Conservation (phyloP, 2,329 filamentous ascomycete species). For the Decorospora gaudefroyi region DNA sequence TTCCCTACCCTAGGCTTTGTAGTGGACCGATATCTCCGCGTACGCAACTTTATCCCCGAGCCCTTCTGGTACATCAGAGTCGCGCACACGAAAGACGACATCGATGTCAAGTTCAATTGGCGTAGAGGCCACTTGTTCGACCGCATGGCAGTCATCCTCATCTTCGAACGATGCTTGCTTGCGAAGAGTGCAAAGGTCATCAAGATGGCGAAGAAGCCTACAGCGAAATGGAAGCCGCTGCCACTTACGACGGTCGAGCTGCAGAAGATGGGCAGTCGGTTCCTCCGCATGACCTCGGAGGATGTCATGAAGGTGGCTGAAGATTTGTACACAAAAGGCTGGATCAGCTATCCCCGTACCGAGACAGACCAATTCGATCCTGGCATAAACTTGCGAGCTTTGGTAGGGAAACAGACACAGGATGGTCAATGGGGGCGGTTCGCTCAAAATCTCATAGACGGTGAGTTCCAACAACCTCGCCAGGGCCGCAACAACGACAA, state of each 20-base stretch:
- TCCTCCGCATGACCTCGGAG: conserved; percentile 88
- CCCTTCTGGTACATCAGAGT: conserved; percentile 92
- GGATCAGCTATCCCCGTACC: conserved; percentile 96
- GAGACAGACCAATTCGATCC: conserved; percentile 95
- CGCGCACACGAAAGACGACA: conserved; percentile 73
- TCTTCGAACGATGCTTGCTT: conserved; percentile 82
- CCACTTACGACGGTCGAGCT: conserved; percentile 94
- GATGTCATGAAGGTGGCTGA: conserved; percentile 88
- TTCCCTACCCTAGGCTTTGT: conserved; percentile 97
- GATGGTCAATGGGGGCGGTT: conserved; percentile 79
- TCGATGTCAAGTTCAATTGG: conserved; percentile 85
- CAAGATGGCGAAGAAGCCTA: conserved; percentile 87
- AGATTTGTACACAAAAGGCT: conserved; percentile 86
- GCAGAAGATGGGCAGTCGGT: conserved; percentile 90
- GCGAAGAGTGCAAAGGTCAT: conserved; percentile 78
- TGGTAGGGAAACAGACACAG: conserved; percentile 82
- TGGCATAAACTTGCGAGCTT: conserved; percentile 77
- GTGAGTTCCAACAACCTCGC: conserved; percentile 79
- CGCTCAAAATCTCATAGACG: conserved; percentile 73
- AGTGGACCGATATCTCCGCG: conserved; percentile 91
- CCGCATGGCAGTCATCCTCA: conserved; percentile 74
- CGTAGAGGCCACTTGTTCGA: conserved; percentile 83
- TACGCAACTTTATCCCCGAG: conserved; percentile 91
- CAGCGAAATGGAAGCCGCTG: conserved; percentile 90
- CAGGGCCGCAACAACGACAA: conserved; percentile 90